These are phyloP conservation scores for Xylaria flabelliformis DNA, from an alignment of 495 filamentous ascomycete genomes.

Conservation along the genomic window DNA sequence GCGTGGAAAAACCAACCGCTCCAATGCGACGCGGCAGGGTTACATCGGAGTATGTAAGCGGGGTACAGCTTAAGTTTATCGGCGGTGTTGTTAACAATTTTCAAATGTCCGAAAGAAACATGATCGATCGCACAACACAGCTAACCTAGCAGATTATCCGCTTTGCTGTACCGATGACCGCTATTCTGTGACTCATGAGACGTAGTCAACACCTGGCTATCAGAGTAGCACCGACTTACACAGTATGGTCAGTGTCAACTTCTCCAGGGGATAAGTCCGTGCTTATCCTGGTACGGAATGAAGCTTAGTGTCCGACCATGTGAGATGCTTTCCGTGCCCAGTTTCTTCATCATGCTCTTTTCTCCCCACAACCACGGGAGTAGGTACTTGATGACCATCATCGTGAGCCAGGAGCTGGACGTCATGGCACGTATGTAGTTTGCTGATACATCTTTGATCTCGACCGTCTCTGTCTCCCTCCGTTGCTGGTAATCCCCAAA, in stretches of 20 bases:
- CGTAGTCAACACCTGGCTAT: background rate
- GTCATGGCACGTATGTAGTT: conserved; percentile 5
- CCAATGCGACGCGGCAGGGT: background rate
- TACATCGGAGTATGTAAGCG: background rate
- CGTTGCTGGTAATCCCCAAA: background rate
- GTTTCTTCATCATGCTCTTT: conserved; percentile 7
- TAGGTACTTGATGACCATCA: background rate
- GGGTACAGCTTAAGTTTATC: background rate
- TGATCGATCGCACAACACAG: background rate
- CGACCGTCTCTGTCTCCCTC: background rate
- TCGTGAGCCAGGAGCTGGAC: conserved; percentile 4
- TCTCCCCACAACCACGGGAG: conserved; percentile 5
- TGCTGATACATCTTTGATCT: background rate
- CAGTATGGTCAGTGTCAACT: background rate
- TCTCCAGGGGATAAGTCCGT: background rate
- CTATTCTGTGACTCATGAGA: background rate
- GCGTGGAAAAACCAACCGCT: background rate
- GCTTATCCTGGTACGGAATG: background rate
- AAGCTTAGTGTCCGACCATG: background rate
- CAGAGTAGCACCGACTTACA: background rate
- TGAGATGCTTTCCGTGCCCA: conserved; percentile 2
- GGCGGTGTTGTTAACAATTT: background rate
- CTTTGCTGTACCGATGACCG: background rate
- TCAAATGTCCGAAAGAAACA: background rate
- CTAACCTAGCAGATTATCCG: too few species aligned